These are phyloP conservation scores for Cryptococcus sp. DNA, from an alignment of 1,284 basidiomycete genomes.

Conservation along the genomic window DNA sequence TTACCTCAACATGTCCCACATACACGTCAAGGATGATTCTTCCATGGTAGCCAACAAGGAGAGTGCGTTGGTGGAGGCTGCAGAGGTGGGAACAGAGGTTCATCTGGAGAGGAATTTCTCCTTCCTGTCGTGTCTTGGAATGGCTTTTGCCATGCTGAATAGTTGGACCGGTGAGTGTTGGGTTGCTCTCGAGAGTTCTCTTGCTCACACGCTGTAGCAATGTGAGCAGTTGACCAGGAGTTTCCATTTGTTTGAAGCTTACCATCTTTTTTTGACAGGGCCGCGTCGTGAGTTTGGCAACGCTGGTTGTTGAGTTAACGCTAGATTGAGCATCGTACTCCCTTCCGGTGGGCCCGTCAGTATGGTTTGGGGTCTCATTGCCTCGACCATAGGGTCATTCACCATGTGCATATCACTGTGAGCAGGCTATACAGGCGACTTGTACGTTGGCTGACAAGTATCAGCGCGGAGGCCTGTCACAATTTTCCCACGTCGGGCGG, in stretches of 20 bases:
- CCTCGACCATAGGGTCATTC: slow-evolving; percentile 30
- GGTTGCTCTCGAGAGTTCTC: slow-evolving; percentile 1
- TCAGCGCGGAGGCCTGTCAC: slow-evolving; percentile 15
- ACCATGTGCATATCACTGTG: slow-evolving; percentile 26
- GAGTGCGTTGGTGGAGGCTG: neutral
- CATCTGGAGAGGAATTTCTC: slow-evolving; percentile 20
- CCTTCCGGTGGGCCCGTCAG: slow-evolving; percentile 35
- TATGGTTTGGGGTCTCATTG: slow-evolving; percentile 39
- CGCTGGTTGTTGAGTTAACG: neutral
- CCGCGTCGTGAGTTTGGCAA: neutral
- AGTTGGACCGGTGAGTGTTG: slow-evolving; percentile 13
- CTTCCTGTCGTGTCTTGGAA: slow-evolving; percentile 12
- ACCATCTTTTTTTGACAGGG: too few relatives aligned
- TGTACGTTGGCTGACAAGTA: neutral
- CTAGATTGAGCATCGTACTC: slow-evolving; percentile 22
- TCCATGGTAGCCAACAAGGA: too few relatives aligned
- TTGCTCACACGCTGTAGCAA: neutral
- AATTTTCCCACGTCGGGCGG: slow-evolving; percentile 25
- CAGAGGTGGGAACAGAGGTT: neutral
- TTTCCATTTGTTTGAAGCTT: too few relatives aligned
- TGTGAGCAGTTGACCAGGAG: too few relatives aligned
- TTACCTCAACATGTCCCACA: too few relatives aligned
- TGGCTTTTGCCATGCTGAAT: slow-evolving; percentile 21
- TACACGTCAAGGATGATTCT: too few relatives aligned
- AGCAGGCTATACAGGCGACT: neutral